phyloP scores from a whole-genome alignment of 2,329 filamentous ascomycete species.

The Penicillium crustosum region DNA sequence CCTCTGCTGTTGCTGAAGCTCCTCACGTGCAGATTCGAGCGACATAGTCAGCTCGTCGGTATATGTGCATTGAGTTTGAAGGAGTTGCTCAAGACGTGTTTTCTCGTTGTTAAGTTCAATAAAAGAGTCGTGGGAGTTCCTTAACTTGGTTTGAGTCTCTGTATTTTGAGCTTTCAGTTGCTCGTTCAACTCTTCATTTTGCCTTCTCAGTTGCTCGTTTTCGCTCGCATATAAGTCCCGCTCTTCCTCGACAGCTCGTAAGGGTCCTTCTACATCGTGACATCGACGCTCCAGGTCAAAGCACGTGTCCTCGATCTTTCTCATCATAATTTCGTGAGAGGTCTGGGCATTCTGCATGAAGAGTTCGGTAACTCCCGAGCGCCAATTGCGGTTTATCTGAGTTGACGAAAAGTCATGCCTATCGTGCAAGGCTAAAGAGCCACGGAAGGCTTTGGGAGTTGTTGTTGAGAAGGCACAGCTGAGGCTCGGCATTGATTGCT shows the following conservation, averaged over 20 bases:
- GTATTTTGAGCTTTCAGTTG: conserved; percentile 24
- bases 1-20: conserved; percentile 40
- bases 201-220: conserved; percentile 35
- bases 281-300: conserved; percentile 58
- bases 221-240: conserved; percentile 37
- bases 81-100: conserved; percentile 36
- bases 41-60: conserved; percentile 38
- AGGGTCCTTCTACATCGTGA: conserved; percentile 54
- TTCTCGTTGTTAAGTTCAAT: conserved; percentile 45
- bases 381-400: conserved; percentile 49
- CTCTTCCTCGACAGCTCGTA: conserved; percentile 44
- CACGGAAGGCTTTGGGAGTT: conserved; percentile 13
- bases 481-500: conserved; percentile 5
- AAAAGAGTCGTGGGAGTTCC: conserved; percentile 38
- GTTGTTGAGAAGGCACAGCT: conserved; percentile 21
- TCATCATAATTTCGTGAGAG: conserved; percentile 50
- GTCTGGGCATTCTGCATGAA: conserved; percentile 46
- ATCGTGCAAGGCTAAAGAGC: conserved; percentile 11
- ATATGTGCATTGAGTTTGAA: conserved; percentile 41
- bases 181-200: conserved; percentile 36
- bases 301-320: conserved; percentile 54
- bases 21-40: conserved; percentile 33
- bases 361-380: conserved; percentile 44
- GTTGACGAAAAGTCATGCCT: conserved; percentile 17
- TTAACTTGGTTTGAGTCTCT: conserved; percentile 39